Evolutionary conservation across 2,329 filamentous ascomycete species (phyloP).

Genomic region (Aureobasidium sp.): DNA sequence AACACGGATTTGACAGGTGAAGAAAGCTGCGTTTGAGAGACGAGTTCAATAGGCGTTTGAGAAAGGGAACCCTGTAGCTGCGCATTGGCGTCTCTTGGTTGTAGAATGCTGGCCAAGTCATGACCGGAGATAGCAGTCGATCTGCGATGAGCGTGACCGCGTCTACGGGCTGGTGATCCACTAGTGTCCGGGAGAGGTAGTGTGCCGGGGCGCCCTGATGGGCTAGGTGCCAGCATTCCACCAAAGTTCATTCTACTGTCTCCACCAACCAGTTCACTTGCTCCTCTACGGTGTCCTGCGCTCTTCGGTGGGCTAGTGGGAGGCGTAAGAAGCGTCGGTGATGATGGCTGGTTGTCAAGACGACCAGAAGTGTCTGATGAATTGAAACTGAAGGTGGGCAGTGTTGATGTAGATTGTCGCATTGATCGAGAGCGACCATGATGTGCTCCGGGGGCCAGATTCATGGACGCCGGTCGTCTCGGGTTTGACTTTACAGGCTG

Average conservation of each 20-base stretch:
- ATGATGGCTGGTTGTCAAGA: slow-evolving; percentile 30
- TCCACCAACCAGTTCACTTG: slow-evolving; percentile 81
- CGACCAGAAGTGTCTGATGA: slow-evolving; percentile 34
- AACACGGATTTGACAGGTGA: slow-evolving; percentile 7
- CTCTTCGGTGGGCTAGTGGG: slow-evolving; percentile 46
- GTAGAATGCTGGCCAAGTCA: slow-evolving; percentile 66
- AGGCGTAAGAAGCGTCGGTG: slow-evolving; percentile 28
- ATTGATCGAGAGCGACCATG: slow-evolving; percentile 30
- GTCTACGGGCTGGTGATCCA: slow-evolving; percentile 47
- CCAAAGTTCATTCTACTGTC: slow-evolving; percentile 47
- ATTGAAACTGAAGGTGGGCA: slow-evolving; percentile 46
- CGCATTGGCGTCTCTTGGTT: slow-evolving; percentile 47
- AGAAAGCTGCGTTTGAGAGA: background rate
- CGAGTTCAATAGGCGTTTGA: background rate
- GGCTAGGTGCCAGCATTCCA: slow-evolving; percentile 60
- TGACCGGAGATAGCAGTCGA: slow-evolving; percentile 77
- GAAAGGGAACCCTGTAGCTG: slow-evolving; percentile 7
- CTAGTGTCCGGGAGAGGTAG: slow-evolving; percentile 48
- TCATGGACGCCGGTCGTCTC: slow-evolving; percentile 29
- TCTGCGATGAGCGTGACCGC: slow-evolving; percentile 72
- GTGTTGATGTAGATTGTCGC: slow-evolving; percentile 36
- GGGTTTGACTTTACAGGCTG: slow-evolving; percentile 19
- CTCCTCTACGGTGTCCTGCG: slow-evolving; percentile 64
- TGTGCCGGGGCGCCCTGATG: slow-evolving; percentile 57
- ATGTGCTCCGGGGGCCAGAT: slow-evolving; percentile 32